Percentiles rank a stretch among this genome's conserved stretches.
These are phyloP conservation scores for Alternaria hordeiaustralica DNA, from an alignment of 2,329 filamentous ascomycete species.

Conservation along the genomic window DNA sequence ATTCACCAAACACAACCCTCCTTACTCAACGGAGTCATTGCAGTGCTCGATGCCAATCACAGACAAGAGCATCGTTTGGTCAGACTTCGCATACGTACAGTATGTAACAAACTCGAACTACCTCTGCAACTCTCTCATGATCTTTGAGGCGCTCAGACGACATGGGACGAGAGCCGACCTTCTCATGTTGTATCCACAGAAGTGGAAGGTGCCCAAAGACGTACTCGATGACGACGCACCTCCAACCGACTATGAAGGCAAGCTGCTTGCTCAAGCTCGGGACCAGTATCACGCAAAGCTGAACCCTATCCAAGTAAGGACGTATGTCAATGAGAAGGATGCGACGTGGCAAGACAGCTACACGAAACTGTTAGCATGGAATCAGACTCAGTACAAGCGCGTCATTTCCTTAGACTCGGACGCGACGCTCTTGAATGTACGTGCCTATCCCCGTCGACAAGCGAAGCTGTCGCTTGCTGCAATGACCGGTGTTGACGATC, in stretches of 20 bases:
- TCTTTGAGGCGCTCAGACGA: slow-evolving; percentile 46
- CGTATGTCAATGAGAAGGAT: not conserved
- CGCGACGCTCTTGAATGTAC: not conserved
- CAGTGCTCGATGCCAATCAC: not conserved
- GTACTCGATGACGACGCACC: not conserved
- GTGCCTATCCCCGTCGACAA: not conserved
- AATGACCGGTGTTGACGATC: too few relatives aligned
- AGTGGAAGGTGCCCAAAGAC: not conserved
- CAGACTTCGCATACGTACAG: not conserved
- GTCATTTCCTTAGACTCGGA: not conserved
- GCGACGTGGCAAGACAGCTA: not conserved
- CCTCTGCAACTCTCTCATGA: slow-evolving; percentile 48
- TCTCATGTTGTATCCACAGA: slow-evolving; percentile 9
- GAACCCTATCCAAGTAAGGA: not conserved
- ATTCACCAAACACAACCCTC: not conserved
- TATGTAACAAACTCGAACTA: slow-evolving; percentile 41
- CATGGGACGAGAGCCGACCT: slow-evolving; percentile 31
- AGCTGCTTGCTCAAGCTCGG: not conserved
- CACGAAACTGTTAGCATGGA: not conserved
- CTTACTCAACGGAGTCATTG: not conserved
- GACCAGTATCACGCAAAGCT: not conserved
- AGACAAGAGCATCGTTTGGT: not conserved
- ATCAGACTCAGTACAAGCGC: not conserved
- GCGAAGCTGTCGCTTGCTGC: too few relatives aligned
- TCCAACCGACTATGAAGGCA: not conserved